phyloP scores from a whole-genome alignment of 352 stramenopile genomes.

The Hyaloperonospora brassicae region DNA sequence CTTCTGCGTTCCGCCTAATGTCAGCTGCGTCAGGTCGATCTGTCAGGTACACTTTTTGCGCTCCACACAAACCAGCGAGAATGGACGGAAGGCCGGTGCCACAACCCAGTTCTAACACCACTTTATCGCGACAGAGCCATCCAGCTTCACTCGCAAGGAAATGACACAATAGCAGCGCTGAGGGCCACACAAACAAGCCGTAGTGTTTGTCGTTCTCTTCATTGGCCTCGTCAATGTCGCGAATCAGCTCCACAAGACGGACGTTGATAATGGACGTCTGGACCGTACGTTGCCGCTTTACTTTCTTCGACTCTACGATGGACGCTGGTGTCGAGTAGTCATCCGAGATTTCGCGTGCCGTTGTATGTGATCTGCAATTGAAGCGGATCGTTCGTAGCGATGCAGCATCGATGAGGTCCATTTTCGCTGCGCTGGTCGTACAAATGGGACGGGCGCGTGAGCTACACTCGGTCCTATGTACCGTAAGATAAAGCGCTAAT shows the following conservation, averaged over 20 bases:
- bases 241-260: slow-evolving; percentile 50
- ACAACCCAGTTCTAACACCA: slow-evolving; percentile 57
- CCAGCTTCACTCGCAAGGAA: slow-evolving; percentile 34
- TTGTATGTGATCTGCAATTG: no score
- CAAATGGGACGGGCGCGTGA: no score
- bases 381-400: no score
- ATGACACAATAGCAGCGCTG: slow-evolving; percentile 39
- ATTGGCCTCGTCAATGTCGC: slow-evolving; percentile 30
- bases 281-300: slow-evolving; percentile 19
- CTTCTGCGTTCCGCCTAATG: slow-evolving; percentile 40
- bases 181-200: slow-evolving; percentile 62
- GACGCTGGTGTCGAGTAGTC: not conserved
- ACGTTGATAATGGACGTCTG: slow-evolving; percentile 23
- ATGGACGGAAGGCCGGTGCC: slow-evolving; percentile 62
- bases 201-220: slow-evolving; percentile 44
- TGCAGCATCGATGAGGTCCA: no score
- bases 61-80: slow-evolving; percentile 35
- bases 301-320: not conserved
- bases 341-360: not conserved
- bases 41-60: slow-evolving; percentile 39
- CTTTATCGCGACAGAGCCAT: slow-evolving; percentile 27
- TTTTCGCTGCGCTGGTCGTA: no score
- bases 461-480: no score
- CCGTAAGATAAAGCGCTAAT: no score
- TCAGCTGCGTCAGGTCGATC: slow-evolving; percentile 42